phyloP scores from a whole-genome alignment of 2,329 filamentous ascomycete genomes.

The Leptoxyphium fumago region DNA sequence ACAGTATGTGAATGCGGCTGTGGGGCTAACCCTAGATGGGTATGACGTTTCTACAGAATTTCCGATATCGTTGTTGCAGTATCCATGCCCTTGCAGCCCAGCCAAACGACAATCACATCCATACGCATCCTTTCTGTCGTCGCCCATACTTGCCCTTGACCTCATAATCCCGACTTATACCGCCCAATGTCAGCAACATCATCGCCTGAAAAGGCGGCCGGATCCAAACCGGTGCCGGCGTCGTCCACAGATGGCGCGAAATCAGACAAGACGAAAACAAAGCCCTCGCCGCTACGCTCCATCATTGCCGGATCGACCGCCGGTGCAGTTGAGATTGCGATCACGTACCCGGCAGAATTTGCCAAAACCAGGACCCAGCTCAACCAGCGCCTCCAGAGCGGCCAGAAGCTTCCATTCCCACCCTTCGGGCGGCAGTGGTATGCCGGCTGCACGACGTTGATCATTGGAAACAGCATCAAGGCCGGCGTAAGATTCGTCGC shows the following conservation, averaged over 20 bases:
- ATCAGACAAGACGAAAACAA: conserved; percentile 9
- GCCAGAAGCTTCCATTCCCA: conserved; percentile 85
- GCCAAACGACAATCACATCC: too few relatives aligned
- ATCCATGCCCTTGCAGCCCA: too few relatives aligned
- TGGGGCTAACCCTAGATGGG: too few relatives aligned
- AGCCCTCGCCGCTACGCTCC: conserved; percentile 72
- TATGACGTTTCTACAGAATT: too few relatives aligned
- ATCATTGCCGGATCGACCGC: conserved; percentile 88
- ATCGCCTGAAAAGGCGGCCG: not conserved
- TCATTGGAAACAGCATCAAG: conserved; percentile 93
- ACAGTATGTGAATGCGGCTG: too few relatives aligned
- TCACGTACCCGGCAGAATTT: conserved; percentile 92
- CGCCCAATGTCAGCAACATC: not conserved
- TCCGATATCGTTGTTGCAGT: too few relatives aligned
- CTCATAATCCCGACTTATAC: too few relatives aligned
- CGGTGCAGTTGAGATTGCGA: conserved; percentile 87
- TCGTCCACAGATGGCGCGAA: not conserved
- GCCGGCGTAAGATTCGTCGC: conserved; percentile 92
- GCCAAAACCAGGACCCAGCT: conserved; percentile 92
- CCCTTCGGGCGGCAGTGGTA: conserved; percentile 94
- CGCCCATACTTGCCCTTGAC: too few relatives aligned
- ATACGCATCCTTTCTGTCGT: too few relatives aligned
- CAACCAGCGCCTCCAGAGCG: conserved; percentile 66
- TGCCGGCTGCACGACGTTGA: conserved; percentile 89
- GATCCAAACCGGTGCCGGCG: not conserved